Evolutionary conservation across 1,284 basidiomycete genomes (phyloP).

Genomic region (Naganishia liquefaciens): DNA sequence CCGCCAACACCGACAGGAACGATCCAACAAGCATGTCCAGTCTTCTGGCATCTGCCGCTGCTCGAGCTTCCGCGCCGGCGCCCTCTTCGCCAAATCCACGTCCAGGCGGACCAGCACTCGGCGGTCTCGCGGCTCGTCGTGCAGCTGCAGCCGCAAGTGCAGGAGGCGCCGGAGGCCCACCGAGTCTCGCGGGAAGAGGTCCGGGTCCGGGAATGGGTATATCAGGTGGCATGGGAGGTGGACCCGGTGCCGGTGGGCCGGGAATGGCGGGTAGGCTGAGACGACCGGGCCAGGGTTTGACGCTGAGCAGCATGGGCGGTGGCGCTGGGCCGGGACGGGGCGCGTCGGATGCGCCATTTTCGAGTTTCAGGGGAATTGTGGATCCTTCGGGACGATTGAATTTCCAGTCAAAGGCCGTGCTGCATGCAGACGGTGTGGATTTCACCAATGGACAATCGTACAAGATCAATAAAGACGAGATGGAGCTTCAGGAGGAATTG

Average conservation of each 20-base stretch:
- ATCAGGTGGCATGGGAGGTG: conserved; percentile 35
- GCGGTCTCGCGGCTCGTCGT: conserved; percentile 48
- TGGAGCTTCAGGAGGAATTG: conserved; percentile 82
- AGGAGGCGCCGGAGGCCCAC: conserved; percentile 21
- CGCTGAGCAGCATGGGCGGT: conserved; percentile 48
- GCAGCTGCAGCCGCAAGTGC: conserved; percentile 40
- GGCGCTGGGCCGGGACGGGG: conserved; percentile 34
- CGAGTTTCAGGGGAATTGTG: conserved; percentile 91
- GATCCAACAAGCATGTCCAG: conserved; percentile 35
- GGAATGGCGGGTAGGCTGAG: conserved; percentile 36
- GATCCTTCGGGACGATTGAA: conserved; percentile 93
- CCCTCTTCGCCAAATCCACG: conserved; percentile 37
- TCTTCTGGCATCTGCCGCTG: conserved; percentile 35
- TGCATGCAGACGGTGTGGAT: conserved; percentile 90
- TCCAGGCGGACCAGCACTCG: conserved; percentile 35
- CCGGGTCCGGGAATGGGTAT: conserved; percentile 39
- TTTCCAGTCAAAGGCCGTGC: conserved; percentile 87
- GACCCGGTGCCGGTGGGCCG: background rate
- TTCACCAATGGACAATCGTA: conserved; percentile 92
- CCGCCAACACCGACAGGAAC: conserved; percentile 16
- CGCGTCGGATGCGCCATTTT: conserved; percentile 58
- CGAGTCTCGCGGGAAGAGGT: conserved; percentile 40
- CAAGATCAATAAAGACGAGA: conserved; percentile 93
- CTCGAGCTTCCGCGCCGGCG: conserved; percentile 19
- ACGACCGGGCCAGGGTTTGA: conserved; percentile 47